Evolutionary conservation across 1,139 yeast species (phyloP).

Genomic region (Taphrina wiesneri): DNA sequence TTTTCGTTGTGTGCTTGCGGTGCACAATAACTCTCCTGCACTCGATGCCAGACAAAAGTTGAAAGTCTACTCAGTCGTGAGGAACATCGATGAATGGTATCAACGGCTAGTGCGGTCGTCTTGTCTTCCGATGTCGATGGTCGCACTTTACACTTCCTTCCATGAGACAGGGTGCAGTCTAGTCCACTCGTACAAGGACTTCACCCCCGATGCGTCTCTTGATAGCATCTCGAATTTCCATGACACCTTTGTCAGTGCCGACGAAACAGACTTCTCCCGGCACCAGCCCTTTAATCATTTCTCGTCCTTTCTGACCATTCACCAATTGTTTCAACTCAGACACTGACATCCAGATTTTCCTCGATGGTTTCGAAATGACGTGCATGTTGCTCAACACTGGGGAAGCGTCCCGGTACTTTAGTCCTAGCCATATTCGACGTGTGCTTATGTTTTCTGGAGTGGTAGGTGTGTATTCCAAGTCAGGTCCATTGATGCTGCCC

Average conservation of each 20-base stretch:
- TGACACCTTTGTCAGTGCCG: slow-evolving; percentile 56
- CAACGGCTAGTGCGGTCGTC: too few species aligned
- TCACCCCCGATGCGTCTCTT: slow-evolving; percentile 70
- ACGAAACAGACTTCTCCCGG: slow-evolving; percentile 89
- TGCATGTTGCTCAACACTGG: slow-evolving; percentile 74
- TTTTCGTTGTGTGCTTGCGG: too few species aligned
- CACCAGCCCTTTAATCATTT: slow-evolving; percentile 68
- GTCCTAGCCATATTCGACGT: slow-evolving; percentile 86
- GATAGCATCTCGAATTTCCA: slow-evolving; percentile 84
- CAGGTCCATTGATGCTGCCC: slow-evolving; percentile 92
- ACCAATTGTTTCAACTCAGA: slow-evolving; percentile 73
- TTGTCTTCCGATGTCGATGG: too few species aligned
- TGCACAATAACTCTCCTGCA: too few species aligned
- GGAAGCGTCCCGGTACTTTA: slow-evolving; percentile 78
- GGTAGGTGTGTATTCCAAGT: slow-evolving; percentile 66
- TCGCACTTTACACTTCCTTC: too few species aligned
- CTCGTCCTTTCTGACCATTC: slow-evolving; percentile 71
- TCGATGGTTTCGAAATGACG: slow-evolving; percentile 81
- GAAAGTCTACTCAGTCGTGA: too few species aligned
- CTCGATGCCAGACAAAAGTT: too few species aligned
- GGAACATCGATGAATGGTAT: too few species aligned
- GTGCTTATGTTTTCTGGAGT: slow-evolving; percentile 86
- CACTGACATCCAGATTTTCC: slow-evolving; percentile 63
- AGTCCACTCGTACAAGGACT: slow-evolving; percentile 76
- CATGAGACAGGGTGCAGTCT: too few species aligned